Percentiles rank a stretch among this genome's conserved stretches.
phyloP scores from a whole-genome alignment of 495 filamentous ascomycete species.

The Haplographium delicatum region DNA sequence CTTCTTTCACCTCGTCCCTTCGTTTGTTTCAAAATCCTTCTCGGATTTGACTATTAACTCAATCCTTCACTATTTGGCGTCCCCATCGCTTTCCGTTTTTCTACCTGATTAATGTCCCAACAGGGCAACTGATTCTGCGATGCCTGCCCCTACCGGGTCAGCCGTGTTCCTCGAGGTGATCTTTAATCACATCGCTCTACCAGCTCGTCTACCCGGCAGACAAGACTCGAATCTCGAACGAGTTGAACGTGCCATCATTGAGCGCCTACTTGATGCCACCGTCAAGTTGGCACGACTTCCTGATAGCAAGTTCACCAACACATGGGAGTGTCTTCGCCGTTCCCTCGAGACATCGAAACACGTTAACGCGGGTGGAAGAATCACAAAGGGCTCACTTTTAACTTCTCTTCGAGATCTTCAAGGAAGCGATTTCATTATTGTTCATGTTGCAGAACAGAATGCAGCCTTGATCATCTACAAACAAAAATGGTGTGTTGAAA shows the following conservation, averaged over 20 bases:
- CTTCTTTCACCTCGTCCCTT: too few species aligned
- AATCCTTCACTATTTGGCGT: too few species aligned
- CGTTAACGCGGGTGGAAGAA: conserved; percentile 29
- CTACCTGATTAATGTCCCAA: too few species aligned
- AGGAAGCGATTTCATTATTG: conserved; percentile 31
- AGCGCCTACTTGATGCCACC: conserved; percentile 32
- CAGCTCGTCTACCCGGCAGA: conserved; percentile 38
- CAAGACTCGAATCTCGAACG: conserved; percentile 35
- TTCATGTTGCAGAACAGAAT: conserved; percentile 51
- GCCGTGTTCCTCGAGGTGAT: conserved; percentile 20
- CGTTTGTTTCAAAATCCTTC: too few species aligned
- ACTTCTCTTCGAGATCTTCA: conserved; percentile 31
- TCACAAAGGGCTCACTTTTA: conserved; percentile 36
- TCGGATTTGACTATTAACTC: too few species aligned
- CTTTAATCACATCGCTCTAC: conserved; percentile 42
- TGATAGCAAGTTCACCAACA: conserved; percentile 16
- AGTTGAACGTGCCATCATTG: conserved; percentile 33
- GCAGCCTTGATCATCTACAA: conserved; percentile 49
- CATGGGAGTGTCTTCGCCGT: conserved; percentile 29
- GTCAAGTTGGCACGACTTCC: conserved; percentile 22
- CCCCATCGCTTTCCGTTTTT: too few species aligned
- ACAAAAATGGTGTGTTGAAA: too few species aligned
- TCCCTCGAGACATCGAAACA: conserved; percentile 30
- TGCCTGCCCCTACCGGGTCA: too few species aligned
- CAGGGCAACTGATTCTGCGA: too few species aligned